Evolutionary conservation across 2,329 filamentous ascomycete genomes (phyloP), one percentile per base, ranked within the genome.

Genomic region (Aspergillus sp.): DNA sequence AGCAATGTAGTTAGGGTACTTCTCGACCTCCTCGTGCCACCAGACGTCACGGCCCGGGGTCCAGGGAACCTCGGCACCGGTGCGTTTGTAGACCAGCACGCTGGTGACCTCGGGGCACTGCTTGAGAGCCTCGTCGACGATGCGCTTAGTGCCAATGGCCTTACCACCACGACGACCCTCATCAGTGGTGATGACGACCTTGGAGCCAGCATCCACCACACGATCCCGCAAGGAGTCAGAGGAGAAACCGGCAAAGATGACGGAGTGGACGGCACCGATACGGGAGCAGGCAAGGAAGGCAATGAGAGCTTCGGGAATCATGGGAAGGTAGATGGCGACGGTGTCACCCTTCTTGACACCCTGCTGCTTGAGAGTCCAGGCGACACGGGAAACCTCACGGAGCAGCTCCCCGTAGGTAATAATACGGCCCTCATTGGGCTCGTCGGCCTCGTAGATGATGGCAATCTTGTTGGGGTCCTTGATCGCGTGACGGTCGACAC

Each of bases 381-480:
- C 86, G 10, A 88, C 82, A 69, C 81, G 85, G 62, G 85, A 96
- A 44, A 98, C 91, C 69, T 98, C 82, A 54, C 89, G 84, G 52
- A 97, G 80, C 44, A 98, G 85, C 78, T 98, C 90, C 60, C 85
- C 81, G 61, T 97, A 98, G 55, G 88, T 93, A 68, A 98, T 85
- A 56, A 79, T 90, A 57, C 91, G 88, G 63, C 93, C 90, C 65
- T 94, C 86, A 45, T 72, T 77, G 38, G 85, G 81, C 72, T 98
- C 93, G 62, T 98, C 93, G 51, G 90, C 91, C 75, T 98, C 93
- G 75, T 97, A 98, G 73, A 97, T 95, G 72, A 98, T 94, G 67
- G 93, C 93, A 42, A 93, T 82, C 73, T 85, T 88, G 73, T 97
- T 75, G 42, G 93, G 93, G 72, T 95, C 83, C 72, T 90, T 89